These are phyloP conservation scores for Coemansia sp. DNA, from an alignment of 192 early-diverging fungal genomes.

Conservation along the genomic window DNA sequence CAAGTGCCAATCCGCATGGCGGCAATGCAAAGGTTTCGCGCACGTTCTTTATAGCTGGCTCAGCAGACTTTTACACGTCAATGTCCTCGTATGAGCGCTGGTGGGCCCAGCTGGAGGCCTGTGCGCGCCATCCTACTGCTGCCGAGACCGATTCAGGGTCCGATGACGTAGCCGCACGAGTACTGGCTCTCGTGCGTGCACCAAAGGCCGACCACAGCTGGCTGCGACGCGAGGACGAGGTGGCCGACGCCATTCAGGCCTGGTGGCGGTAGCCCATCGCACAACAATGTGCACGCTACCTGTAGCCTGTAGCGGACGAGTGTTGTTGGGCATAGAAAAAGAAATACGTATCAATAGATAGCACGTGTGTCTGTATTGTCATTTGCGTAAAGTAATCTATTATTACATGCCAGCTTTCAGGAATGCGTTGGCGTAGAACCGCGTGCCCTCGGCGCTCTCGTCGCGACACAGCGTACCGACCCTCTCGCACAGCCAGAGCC, in stretches of 20 bases:
- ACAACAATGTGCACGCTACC: too few relatives aligned
- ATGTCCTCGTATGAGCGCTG: constrained; percentile 26
- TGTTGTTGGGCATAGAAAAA: too few relatives aligned
- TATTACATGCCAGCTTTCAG: too few relatives aligned
- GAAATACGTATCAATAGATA: too few relatives aligned
- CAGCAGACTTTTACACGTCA: constrained; percentile 40
- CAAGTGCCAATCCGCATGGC: too few relatives aligned
- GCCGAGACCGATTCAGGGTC: constrained; percentile 1
- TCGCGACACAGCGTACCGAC: constrained; percentile 82
- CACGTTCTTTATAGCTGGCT: constrained; percentile 36
- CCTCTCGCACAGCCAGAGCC: constrained; percentile 66
- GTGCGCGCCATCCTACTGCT: constrained; percentile 12
- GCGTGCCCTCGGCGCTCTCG: constrained; percentile 77
- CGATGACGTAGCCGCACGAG: constrained; percentile 9
- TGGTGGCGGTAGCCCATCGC: constrained; percentile 41
- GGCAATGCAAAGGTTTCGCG: constrained; percentile 27
- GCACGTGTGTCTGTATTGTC: too few relatives aligned
- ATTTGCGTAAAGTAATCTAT: too few relatives aligned
- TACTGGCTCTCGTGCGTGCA: constrained; percentile 20
- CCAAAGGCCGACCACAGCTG: constrained; percentile 47
- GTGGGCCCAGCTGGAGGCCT: constrained; percentile 31
- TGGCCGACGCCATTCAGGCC: constrained; percentile 29
- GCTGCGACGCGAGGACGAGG: constrained; percentile 45
- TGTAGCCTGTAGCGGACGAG: too few relatives aligned
- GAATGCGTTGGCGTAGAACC: constrained; percentile 78